A percentile compares a stretch with the other conserved stretches of the same genome.
These are phyloP conservation scores for Biscutella laevigata DNA, from an alignment of 441 rosid genomes.

Conservation along the genomic window DNA sequence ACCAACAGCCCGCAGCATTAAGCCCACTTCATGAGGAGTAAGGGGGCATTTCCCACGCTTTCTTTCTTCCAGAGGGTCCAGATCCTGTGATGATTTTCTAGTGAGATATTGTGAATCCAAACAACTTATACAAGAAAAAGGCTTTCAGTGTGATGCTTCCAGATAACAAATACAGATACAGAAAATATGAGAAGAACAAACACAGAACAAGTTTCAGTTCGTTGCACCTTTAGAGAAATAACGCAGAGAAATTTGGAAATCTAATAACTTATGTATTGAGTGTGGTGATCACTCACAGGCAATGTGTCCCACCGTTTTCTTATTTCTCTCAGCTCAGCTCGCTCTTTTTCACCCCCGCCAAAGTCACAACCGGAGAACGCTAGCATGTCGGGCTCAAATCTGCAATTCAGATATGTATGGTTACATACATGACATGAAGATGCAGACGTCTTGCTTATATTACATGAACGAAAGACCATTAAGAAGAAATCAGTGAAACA, in stretches of 20 bases:
- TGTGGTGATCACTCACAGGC: constrained; percentile 63
- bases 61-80: constrained; percentile 78
- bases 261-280: constrained; percentile 10
- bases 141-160: neutral
- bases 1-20: constrained; percentile 92
- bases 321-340: constrained; percentile 79
- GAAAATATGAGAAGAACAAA: neutral
- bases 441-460: neutral
- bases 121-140: neutral
- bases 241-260: neutral
- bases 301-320: constrained; percentile 93
- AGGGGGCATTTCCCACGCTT: constrained; percentile 95
- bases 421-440: neutral
- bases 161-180: too few relatives aligned
- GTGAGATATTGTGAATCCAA: constrained; percentile 6
- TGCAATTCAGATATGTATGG: constrained; percentile 25
- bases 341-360: constrained; percentile 97
- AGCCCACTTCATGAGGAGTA: constrained; percentile 91
- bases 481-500: neutral
- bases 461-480: constrained; percentile 8
- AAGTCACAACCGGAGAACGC: constrained; percentile 97
- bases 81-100: constrained; percentile 41
- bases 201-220: constrained; percentile 1
- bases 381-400: constrained; percentile 98
- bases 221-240: neutral